phyloP scores from a whole-genome alignment of 345 rosid species.

The Turritis glabra region DNA sequence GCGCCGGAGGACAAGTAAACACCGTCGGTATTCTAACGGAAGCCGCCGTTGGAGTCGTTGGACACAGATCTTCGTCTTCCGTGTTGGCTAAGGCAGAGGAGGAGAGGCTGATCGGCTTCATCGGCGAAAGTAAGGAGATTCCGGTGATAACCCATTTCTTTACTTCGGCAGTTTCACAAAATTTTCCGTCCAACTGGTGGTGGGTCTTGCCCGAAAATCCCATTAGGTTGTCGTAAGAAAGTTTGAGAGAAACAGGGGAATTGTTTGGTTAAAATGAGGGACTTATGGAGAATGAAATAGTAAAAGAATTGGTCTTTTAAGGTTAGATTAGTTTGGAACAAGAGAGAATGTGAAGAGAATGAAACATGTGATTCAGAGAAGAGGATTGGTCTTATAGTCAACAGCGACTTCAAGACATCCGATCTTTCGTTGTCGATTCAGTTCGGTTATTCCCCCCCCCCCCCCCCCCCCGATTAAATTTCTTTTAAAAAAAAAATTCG shows the following conservation, averaged over 20 bases:
- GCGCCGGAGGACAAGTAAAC: slow-evolving; percentile 27
- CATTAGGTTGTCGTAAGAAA: slow-evolving; percentile 5
- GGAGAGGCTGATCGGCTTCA: slow-evolving; percentile 8
- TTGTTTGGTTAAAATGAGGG: too few relatives aligned
- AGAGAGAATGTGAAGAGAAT: slow-evolving; percentile 26
- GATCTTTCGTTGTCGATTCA: slow-evolving; percentile 18
- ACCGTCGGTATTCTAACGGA: slow-evolving; percentile 22
- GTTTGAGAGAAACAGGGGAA: background rate
- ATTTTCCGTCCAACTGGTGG: background rate
- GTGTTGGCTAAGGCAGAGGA: background rate
- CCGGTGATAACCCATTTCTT: slow-evolving; percentile 22
- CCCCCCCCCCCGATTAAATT: too few relatives aligned
- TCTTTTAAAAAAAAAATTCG: too few relatives aligned
- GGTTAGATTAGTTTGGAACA: slow-evolving; percentile 9
- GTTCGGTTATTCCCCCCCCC: too few relatives aligned
- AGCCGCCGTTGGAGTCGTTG: slow-evolving; percentile 30
- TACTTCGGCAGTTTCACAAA: background rate
- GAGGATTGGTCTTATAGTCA: slow-evolving; percentile 16
- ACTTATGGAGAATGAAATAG: background rate
- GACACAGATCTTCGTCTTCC: slow-evolving; percentile 15
- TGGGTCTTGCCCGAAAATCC: slow-evolving; percentile 13
- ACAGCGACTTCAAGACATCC: slow-evolving; percentile 1
- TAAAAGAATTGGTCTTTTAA: background rate
- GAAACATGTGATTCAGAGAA: slow-evolving; percentile 12
- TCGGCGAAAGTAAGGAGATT: slow-evolving; percentile 2